A percentile compares a stretch with the other conserved stretches of the same genome.
Conservation (phyloP, 345 rosid genomes). For the Euclidium syriacum region DNA sequence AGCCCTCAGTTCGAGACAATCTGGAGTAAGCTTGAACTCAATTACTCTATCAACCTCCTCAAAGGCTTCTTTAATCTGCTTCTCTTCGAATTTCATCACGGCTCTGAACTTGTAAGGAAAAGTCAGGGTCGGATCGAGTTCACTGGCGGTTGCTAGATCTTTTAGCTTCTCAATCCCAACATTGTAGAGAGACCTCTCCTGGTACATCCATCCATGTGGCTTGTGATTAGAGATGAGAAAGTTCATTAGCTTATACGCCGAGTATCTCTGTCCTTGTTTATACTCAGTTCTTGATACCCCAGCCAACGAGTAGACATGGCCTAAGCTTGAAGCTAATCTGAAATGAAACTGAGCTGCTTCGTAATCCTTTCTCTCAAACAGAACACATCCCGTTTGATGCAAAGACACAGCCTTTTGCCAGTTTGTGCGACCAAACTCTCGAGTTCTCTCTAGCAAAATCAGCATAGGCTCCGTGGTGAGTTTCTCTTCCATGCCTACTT, state of each 20-base stretch:
- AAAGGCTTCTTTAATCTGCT: slow-evolving; percentile 55
- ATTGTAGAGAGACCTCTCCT: slow-evolving; percentile 73
- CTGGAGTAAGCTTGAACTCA: slow-evolving; percentile 64
- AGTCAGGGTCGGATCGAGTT: slow-evolving; percentile 71
- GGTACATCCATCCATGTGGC: slow-evolving; percentile 94
- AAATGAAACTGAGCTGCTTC: slow-evolving; percentile 54
- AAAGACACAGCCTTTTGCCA: slow-evolving; percentile 79
- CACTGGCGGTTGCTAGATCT: slow-evolving; percentile 65
- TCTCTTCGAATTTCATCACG: slow-evolving; percentile 49
- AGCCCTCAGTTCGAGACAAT: slow-evolving; percentile 81
- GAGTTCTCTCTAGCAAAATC: slow-evolving; percentile 55
- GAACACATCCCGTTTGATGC: slow-evolving; percentile 76
- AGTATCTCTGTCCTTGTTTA: slow-evolving; percentile 65
- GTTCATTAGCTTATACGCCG: slow-evolving; percentile 60
- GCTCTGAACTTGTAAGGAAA: slow-evolving; percentile 90
- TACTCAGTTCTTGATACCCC: slow-evolving; percentile 78
- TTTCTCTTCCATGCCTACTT: slow-evolving; percentile 67
- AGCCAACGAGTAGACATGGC: slow-evolving; percentile 76
- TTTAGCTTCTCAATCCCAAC: slow-evolving; percentile 50
- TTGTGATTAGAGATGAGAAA: slow-evolving; percentile 55
- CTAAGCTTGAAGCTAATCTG: slow-evolving; percentile 61
- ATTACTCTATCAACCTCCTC: slow-evolving; percentile 62
- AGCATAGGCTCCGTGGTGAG: slow-evolving; percentile 40
- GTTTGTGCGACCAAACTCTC: slow-evolving; percentile 52
- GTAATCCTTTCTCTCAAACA: slow-evolving; percentile 62